Percentiles rank a stretch among this genome's conserved stretches.
These are phyloP conservation scores for Aeminium ludgeri DNA, from an alignment of 495 filamentous ascomycete species.

Conservation along the genomic window DNA sequence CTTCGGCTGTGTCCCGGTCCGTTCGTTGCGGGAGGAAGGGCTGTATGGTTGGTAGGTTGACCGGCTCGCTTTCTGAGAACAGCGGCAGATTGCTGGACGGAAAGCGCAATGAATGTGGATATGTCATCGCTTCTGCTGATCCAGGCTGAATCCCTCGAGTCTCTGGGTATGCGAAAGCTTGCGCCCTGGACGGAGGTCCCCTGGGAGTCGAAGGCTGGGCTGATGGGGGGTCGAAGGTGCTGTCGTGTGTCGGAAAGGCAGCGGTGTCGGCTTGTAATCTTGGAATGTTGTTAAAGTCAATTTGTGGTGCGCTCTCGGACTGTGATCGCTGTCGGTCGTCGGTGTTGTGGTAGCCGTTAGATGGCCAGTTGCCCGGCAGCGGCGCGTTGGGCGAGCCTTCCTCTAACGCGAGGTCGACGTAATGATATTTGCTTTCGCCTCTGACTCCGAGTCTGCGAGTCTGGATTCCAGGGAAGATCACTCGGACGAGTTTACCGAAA, in stretches of 20 bases:
- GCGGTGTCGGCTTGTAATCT: constrained; percentile 47
- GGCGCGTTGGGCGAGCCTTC: constrained; percentile 30
- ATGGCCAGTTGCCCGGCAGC: background rate
- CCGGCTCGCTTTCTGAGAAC: constrained; percentile 36
- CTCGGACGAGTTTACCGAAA: constrained; percentile 90
- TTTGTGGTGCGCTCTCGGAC: constrained; percentile 22
- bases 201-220: constrained; percentile 1
- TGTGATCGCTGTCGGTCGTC: constrained; percentile 7
- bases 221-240: constrained; percentile 11
- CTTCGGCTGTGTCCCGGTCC: constrained; percentile 66
- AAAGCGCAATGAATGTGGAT: constrained; percentile 48
- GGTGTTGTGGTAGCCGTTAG: background rate
- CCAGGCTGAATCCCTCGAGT: constrained; percentile 11
- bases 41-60: constrained; percentile 63
- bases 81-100: constrained; percentile 33
- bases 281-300: constrained; percentile 28
- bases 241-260: constrained; percentile 38
- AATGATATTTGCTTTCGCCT: constrained; percentile 97
- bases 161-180: constrained; percentile 24
- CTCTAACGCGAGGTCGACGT: constrained; percentile 65
- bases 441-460: constrained; percentile 82
- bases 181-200: constrained; percentile 16
- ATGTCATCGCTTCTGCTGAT: constrained; percentile 15
- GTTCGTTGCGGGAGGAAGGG: constrained; percentile 57
- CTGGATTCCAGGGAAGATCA: constrained; percentile 87